Conservation (phyloP, 495 filamentous ascomycete genomes). For the Penicillium manginii region DNA sequence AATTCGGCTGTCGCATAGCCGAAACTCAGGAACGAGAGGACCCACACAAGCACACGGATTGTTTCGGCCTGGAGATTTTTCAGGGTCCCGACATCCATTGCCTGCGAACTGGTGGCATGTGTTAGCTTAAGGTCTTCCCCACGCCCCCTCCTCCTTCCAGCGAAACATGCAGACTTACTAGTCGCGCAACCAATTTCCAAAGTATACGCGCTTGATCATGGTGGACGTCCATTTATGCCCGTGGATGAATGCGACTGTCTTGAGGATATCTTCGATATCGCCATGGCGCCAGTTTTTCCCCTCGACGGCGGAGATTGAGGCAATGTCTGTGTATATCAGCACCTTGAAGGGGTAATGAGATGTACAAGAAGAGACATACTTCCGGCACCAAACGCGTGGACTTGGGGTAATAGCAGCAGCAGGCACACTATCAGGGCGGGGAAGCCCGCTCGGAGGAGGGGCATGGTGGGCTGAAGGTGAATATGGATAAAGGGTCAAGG, state of each 20-base stretch:
- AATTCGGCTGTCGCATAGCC: slow-evolving; percentile 98
- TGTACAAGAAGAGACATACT: slow-evolving; percentile 43
- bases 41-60: slow-evolving; percentile 88
- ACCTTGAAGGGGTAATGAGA: background rate
- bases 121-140: slow-evolving; percentile 14
- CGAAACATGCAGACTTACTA: slow-evolving; percentile 36
- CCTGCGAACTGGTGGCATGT: slow-evolving; percentile 67
- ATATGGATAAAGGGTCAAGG: slow-evolving; percentile 7
- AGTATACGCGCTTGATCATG: slow-evolving; percentile 89
- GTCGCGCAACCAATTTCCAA: slow-evolving; percentile 65
- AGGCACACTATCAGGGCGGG: slow-evolving; percentile 55
- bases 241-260: slow-evolving; percentile 81
- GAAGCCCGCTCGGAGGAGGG: slow-evolving; percentile 34
- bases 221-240: slow-evolving; percentile 95
- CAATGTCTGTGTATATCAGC: slow-evolving; percentile 62
- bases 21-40: slow-evolving; percentile 88
- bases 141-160: background rate
- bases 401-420: slow-evolving; percentile 57
- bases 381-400: slow-evolving; percentile 85
- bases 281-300: slow-evolving; percentile 97
- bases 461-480: slow-evolving; percentile 28
- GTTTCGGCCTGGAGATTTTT: slow-evolving; percentile 88
- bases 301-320: slow-evolving; percentile 89
- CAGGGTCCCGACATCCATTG: slow-evolving; percentile 88
- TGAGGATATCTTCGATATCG: slow-evolving; percentile 94